Evolutionary conservation across 2,329 filamentous ascomycete genomes (phyloP).

Genomic region (Ophiostoma populinum): DNA sequence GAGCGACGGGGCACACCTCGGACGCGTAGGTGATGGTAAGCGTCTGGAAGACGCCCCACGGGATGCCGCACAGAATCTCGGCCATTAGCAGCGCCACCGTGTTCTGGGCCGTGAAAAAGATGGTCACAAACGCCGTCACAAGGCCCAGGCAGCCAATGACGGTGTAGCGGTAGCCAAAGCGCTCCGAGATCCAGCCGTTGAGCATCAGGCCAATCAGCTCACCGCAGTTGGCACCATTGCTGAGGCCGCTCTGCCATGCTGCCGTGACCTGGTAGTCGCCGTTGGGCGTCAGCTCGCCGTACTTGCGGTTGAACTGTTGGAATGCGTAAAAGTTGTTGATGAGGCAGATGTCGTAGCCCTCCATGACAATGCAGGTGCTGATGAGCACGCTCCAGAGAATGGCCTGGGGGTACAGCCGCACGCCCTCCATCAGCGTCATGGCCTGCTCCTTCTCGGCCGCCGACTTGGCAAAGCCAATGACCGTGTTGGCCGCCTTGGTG

Average conservation of each 20-base stretch:
- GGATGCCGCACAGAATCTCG: conserved; percentile 43
- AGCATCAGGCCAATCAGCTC: conserved; percentile 50
- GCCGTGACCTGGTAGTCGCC: conserved; percentile 37
- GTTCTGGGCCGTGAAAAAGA: conserved; percentile 48
- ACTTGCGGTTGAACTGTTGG: conserved; percentile 37
- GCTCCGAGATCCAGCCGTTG: conserved; percentile 48
- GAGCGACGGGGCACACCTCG: conserved; percentile 55
- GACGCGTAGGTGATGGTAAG: conserved; percentile 47
- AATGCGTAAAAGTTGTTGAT: conserved; percentile 57
- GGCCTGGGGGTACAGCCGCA: conserved; percentile 74
- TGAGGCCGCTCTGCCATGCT: conserved; percentile 44
- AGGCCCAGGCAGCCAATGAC: conserved; percentile 39
- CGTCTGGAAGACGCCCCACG: conserved; percentile 23
- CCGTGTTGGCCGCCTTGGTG: conserved; percentile 5
- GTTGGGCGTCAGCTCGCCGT: conserved; percentile 30
- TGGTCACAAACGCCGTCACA: conserved; percentile 39
- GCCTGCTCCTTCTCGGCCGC: conserved; percentile 45
- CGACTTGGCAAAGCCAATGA: conserved; percentile 27
- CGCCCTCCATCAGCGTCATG: conserved; percentile 59
- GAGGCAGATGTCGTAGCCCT: conserved; percentile 69
- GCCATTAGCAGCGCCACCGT: conserved; percentile 40
- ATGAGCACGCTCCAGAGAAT: conserved; percentile 71
- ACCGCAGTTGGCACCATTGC: conserved; percentile 36
- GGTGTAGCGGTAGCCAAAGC: conserved; percentile 50
- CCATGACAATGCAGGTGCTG: conserved; percentile 84